Evolutionary conservation across 176 grass and related monocot species (phyloP), one percentile per base, ranked within the genome.

Genomic region (Avena sativa): DNA sequence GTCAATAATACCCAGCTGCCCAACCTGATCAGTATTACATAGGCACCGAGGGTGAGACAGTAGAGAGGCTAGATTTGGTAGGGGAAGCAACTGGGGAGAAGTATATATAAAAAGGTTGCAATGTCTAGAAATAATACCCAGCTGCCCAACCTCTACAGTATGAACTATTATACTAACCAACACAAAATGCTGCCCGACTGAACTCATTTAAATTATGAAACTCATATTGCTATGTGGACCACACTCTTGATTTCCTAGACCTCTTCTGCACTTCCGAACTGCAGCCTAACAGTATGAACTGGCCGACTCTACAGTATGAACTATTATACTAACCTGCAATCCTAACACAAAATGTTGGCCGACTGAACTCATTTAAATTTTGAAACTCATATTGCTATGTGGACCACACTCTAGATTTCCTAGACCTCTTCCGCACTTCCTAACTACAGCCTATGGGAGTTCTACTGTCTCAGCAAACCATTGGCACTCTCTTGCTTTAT

Each of bases 311-410:
- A 28, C 28, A 28, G 28, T 28, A 28, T 28, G 28, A 28, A 28
- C 64, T 17, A 36, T 17, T 19, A 68, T 68, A 38, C 28, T 38
- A 36, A 68, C 65, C 65, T 68, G 17, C 14, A 17, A 68, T 38
- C 14, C 32, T 49, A 23, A 73, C 43, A 48, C 44, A 74, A 49
- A 48, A 73, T 73, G 70, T 9, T 71, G 69, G 69, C 43, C 20
- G 44, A 43, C 40, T 47, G 70, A 73, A 23, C 43, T 73, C 47
- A 47, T 23, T 21, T 47, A n/a, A 72, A 72, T 12, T 47, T 47
- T 73, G 43, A 72, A 73, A 47, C 67, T 71, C 36, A n/a, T 73
- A 73, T 73, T 73, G 70, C 20, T 19, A 48, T 48, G 43, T 73
- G 40, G 70, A 48, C 43, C 47, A 10, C 20, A 48, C 70, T 47